Base-by-base conservation (phyloP, 108 stramenopile genomes). In the Pseudonitzschia delicatissima region DNA sequence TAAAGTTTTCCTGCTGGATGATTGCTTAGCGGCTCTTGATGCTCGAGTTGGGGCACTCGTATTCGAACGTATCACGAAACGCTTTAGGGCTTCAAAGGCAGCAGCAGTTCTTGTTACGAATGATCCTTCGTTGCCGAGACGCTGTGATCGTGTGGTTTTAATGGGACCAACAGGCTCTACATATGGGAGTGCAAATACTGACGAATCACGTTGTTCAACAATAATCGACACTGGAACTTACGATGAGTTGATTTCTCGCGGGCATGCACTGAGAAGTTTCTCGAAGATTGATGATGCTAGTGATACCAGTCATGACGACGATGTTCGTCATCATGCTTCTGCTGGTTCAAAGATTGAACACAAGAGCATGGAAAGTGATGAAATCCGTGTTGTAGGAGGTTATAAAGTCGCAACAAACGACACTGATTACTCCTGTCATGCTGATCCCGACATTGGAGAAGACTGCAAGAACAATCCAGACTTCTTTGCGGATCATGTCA, bases 101-200 rank as follows among this genome's bases (percentile, higher is more conserved):
- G 91, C 88, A 5, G 66, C 79, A 23, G 11, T 93, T 4, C 65
- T 93, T 12, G 91, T 90, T 3, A 93, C 91, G 0, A 93, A 93
- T 62, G 91, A 93, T 53, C 83, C 84, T 8, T 80, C 82, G 17
- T 62, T 93, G 9, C 88, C 91, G 26, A 65, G 88, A 50, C 77
- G 77, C 33, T 93, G 91, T 55, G 91, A 93, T 69, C 73, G 77
- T 45, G 85, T 87, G 6, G 62, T 88, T 31, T 58, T 93, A 37
- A 88, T 93, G 91, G 84, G 83, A 21, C 62, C 74, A n/a, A 15
- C 15, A 42, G 53, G 32, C 15, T 32, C 62, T 5, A 48, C 27
- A 0, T 5, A 25, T 8, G n/a, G 25, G 37, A 35, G 18, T 25
- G 55, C 15, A 28, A 53, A 57, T 53, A 29, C 49, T 5, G 42